A percentile compares a stretch with the other conserved stretches of the same genome.
These are phyloP conservation scores for Rhododendron williamsianum DNA, from an alignment of 148 eudicot species.

Conservation along the genomic window DNA sequence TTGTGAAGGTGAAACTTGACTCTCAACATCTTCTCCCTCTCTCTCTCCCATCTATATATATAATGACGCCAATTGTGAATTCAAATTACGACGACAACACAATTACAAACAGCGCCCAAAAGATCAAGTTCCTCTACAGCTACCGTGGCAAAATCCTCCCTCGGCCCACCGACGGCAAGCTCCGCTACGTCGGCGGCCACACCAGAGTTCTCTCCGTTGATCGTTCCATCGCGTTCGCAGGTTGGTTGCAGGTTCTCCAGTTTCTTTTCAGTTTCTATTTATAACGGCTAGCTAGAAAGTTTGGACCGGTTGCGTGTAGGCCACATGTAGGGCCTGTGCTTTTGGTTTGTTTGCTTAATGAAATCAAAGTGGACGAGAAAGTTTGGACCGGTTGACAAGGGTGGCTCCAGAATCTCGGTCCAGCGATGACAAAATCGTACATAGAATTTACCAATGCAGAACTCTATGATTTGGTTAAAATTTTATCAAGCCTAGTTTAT, in stretches of 20 bases:
- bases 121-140: constrained; percentile 70
- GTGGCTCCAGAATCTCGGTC: too few species aligned
- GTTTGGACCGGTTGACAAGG: too few species aligned
- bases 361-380: too few species aligned
- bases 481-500: too few species aligned
- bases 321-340: too few species aligned
- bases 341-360: too few species aligned
- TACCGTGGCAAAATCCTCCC: constrained; percentile 87
- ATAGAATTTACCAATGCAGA: too few species aligned
- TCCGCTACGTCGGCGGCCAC: constrained; percentile 83
- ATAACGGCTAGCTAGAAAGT: too few species aligned
- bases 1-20: not conserved
- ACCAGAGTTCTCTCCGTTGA: constrained; percentile 72
- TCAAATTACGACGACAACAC: not conserved
- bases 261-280: not conserved
- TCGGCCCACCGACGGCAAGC: constrained; percentile 70
- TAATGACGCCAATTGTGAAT: not conserved
- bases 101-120: constrained; percentile 17
- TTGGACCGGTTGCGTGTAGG: too few species aligned
- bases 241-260: constrained; percentile 25
- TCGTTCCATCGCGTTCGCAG: constrained; percentile 57
- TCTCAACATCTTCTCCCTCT: not conserved
- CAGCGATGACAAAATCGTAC: too few species aligned
- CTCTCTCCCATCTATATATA: constrained; percentile 4
- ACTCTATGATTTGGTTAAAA: too few species aligned